These are phyloP conservation scores for Anisodus tanguticus DNA, from an alignment of 257 asterid genomes.

Conservation along the genomic window DNA sequence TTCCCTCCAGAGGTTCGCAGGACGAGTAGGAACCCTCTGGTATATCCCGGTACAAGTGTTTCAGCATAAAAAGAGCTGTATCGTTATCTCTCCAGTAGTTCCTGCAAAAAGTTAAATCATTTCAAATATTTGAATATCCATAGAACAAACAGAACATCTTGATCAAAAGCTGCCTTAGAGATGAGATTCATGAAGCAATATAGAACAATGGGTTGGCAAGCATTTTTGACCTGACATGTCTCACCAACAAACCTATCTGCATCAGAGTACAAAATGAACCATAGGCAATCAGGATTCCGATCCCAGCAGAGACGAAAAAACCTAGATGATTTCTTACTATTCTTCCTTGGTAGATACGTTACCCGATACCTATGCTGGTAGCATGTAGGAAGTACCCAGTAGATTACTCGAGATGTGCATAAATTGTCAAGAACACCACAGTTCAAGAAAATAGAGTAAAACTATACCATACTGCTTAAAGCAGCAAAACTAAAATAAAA, in stretches of 20 bases:
- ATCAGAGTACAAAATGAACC: not conserved
- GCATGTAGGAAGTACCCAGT: not conserved
- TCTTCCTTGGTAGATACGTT: not conserved
- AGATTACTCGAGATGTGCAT: not conserved
- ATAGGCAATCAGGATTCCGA: not conserved
- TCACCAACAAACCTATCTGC: not conserved
- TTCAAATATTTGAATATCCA: not conserved
- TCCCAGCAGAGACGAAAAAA: not conserved
- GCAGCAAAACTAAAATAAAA: not conserved
- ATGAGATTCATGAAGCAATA: not conserved
- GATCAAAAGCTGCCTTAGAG: not conserved
- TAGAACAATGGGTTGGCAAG: not conserved
- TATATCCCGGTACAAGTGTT: conserved; percentile 80
- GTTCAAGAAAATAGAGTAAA: not conserved
- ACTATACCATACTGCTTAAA: not conserved
- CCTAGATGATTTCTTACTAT: conserved; percentile 10
- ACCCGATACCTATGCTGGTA: not conserved
- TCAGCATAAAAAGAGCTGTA: conserved; percentile 90
- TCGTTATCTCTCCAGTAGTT: conserved; percentile 95
- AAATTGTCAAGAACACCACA: not conserved
- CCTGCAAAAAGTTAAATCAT: conserved; percentile 44
- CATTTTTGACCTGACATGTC: not conserved
- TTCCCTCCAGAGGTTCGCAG: conserved; percentile 41
- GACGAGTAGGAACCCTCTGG: conserved; percentile 59
- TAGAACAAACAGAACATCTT: not conserved